A percentile compares a stretch with the other conserved stretches of the same genome.
Evolutionary conservation across 75 land plant genomes (phyloP).

Genomic region (Cryptomeria japonica): DNA sequence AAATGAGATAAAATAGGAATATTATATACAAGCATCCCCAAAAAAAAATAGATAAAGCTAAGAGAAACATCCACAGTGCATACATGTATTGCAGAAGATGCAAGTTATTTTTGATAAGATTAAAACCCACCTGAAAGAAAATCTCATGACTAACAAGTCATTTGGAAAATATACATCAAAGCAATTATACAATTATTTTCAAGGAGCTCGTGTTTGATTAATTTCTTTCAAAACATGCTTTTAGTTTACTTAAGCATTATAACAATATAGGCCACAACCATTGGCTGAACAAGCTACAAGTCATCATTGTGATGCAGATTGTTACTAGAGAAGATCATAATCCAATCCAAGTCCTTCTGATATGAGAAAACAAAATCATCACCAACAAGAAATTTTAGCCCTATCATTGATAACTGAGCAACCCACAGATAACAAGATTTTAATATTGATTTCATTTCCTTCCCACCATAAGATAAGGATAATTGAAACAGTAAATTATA

Average conservation of each 20-base stretch:
- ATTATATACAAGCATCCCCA: background rate
- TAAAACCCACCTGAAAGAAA: background rate
- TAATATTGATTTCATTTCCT: background rate
- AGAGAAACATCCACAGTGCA: background rate
- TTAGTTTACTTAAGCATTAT: background rate
- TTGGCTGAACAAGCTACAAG: background rate
- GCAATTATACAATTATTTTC: background rate
- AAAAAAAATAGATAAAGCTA: background rate
- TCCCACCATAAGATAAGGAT: background rate
- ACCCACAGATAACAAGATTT: background rate
- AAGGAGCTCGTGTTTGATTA: background rate
- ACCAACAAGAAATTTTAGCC: background rate
- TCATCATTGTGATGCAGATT: background rate
- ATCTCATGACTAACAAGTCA: background rate
- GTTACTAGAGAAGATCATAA: background rate
- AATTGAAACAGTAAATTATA: background rate
- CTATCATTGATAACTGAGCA: background rate
- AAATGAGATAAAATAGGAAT: background rate
- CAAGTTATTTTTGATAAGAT: background rate
- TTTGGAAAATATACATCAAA: background rate
- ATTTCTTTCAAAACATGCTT: background rate
- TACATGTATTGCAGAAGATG: background rate
- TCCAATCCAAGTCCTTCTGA: background rate
- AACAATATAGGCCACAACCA: background rate
- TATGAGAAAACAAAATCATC: background rate